A percentile compares a stretch with the other conserved stretches of the same genome.
Conservation (phyloP, 176 grass and related monocot species). For the Canna indica region DNA sequence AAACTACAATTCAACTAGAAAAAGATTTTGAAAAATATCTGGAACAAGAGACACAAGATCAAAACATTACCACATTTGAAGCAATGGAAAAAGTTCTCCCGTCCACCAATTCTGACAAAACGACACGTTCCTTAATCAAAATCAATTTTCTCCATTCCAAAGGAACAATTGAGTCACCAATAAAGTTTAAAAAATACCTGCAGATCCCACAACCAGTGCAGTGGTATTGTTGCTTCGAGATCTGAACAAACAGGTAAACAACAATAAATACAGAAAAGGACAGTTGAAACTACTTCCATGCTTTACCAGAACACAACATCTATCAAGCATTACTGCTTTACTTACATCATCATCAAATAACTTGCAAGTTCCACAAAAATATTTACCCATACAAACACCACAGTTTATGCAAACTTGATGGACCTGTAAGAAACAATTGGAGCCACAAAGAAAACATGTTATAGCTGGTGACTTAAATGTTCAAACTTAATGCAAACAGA, state of each 20-base stretch:
- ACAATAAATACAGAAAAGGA: background rate
- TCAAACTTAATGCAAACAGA: background rate
- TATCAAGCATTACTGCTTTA: slow-evolving; percentile 2
- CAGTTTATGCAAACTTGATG: slow-evolving; percentile 65
- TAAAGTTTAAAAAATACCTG: slow-evolving; percentile 33
- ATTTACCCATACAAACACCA: slow-evolving; percentile 76
- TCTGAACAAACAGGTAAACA: slow-evolving; percentile 33
- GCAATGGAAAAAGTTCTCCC: slow-evolving; percentile 92
- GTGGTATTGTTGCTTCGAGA: slow-evolving; percentile 90
- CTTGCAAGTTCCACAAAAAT: slow-evolving; percentile 86
- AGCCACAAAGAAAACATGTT: background rate
- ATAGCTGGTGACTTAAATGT: background rate
- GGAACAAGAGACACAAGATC: background rate
- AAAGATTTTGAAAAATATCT: background rate
- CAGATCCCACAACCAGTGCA: slow-evolving; percentile 88
- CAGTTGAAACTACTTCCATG: background rate
- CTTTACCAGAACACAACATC: background rate
- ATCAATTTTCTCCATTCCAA: background rate
- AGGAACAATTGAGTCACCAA: background rate
- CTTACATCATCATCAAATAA: slow-evolving; percentile 95
- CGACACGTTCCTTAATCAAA: slow-evolving; percentile 17
- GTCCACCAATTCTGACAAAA: slow-evolving; percentile 63
- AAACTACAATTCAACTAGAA: background rate
- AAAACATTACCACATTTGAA: slow-evolving; percentile 62
- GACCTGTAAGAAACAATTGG: slow-evolving; percentile 43